A percentile compares a stretch with the other conserved stretches of the same genome.
phyloP scores from a whole-genome alignment of 2,329 filamentous ascomycete genomes.

The Oidium heveae region DNA sequence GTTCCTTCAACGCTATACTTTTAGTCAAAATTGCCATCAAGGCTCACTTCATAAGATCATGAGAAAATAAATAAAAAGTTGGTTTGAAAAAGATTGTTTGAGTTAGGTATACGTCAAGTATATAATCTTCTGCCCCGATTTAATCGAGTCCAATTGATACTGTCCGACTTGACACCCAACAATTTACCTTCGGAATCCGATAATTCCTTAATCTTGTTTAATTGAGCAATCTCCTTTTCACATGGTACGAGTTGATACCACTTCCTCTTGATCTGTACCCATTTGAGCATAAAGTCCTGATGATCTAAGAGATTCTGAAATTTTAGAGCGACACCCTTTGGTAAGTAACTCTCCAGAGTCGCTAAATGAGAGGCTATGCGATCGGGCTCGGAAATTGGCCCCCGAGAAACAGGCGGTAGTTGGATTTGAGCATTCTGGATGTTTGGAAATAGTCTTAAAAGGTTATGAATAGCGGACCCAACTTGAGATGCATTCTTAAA shows the following conservation, averaged over 20 bases:
- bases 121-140: background rate
- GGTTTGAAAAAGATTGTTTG: too few relatives aligned
- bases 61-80: too few relatives aligned
- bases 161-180: background rate
- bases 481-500: background rate
- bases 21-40: too few relatives aligned
- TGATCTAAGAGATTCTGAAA: background rate
- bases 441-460: background rate
- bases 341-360: background rate
- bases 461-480: background rate
- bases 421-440: background rate
- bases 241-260: background rate
- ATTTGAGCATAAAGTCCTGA: background rate
- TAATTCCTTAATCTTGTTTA: background rate
- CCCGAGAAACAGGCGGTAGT: background rate
- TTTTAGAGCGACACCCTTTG: background rate
- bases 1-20: too few relatives aligned
- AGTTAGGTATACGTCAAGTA: too few relatives aligned
- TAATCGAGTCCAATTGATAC: background rate
- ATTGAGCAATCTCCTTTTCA: background rate
- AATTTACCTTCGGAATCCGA: background rate
- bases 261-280: background rate
- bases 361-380: background rate
- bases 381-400: background rate
- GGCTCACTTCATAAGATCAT: too few relatives aligned